These are phyloP conservation scores for Sphagnum contortum DNA, from an alignment of 225 moss, liverwort and hornwort genomes.

Conservation along the genomic window DNA sequence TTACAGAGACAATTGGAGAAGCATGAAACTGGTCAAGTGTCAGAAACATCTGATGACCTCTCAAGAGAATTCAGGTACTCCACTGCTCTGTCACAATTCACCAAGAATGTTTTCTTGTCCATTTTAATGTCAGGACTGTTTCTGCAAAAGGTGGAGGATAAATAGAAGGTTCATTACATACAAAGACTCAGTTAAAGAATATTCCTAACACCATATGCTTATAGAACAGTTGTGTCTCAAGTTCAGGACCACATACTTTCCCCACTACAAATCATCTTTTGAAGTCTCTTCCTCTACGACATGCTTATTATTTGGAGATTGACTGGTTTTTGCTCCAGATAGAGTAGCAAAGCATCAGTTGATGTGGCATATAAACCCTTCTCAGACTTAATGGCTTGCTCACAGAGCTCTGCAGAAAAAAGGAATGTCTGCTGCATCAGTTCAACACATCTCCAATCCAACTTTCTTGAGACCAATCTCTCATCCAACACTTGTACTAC, in stretches of 20 bases:
- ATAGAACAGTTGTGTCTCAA: too few species aligned
- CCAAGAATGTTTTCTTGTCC: constrained; percentile 48
- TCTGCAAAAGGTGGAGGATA: constrained; percentile 8
- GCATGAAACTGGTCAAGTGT: too few species aligned
- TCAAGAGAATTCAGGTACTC: constrained; percentile 50
- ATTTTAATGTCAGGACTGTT: constrained; percentile 48
- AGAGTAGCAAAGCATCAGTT: constrained; percentile 46
- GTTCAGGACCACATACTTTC: constrained; percentile 24
- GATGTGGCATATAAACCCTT: constrained; percentile 50
- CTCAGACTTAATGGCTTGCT: constrained; percentile 43
- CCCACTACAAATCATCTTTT: constrained; percentile 45
- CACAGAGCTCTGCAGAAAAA: constrained; percentile 35
- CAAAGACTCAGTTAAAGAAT: neutral
- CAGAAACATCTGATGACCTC: constrained; percentile 14
- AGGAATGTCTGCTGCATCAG: neutral
- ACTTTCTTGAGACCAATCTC: too few species aligned
- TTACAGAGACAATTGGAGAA: neutral
- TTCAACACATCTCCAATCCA: neutral
- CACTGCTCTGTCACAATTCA: constrained; percentile 44
- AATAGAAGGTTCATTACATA: neutral
- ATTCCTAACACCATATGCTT: neutral
- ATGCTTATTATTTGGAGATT: constrained; percentile 49
- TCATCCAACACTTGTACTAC: too few species aligned
- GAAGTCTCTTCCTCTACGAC: constrained; percentile 31
- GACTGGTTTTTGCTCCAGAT: constrained; percentile 45